Evolutionary conservation across 148 eudicot species (phyloP).

Genomic region (Diospyros lotus): DNA sequence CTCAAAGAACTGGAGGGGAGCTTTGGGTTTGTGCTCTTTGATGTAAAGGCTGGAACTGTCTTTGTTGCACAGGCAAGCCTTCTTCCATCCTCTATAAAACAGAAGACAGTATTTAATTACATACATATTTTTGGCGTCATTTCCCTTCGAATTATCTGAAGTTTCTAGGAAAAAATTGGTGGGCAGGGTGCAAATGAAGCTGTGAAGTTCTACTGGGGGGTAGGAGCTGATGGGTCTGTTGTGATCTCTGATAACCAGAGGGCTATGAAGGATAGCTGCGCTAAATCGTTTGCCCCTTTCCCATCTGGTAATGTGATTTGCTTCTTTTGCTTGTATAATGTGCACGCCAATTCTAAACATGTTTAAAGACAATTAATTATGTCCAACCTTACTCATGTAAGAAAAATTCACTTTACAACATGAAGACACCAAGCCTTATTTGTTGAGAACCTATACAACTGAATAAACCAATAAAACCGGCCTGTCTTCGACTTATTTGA

Average conservation of each 20-base stretch:
- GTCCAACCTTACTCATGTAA: too few species aligned
- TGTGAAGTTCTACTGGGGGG: constrained; percentile 74
- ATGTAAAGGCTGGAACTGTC: constrained; percentile 57
- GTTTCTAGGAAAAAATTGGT: not conserved
- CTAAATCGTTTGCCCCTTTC: constrained; percentile 87
- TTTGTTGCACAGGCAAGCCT: constrained; percentile 67
- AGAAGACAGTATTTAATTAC: too few species aligned
- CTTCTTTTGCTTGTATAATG: not conserved
- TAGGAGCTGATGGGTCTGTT: constrained; percentile 77
- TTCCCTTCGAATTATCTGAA: not conserved
- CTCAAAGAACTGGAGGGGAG: constrained; percentile 81
- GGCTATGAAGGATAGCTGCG: constrained; percentile 71
- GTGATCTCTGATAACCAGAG: constrained; percentile 62
- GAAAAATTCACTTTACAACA: too few species aligned
- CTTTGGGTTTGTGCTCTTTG: constrained; percentile 82
- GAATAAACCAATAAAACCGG: too few species aligned
- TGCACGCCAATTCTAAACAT: too few species aligned
- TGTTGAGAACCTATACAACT: too few species aligned
- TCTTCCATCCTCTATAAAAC: not conserved
- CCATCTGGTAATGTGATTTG: constrained; percentile 50
- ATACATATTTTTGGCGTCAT: not conserved
- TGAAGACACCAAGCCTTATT: too few species aligned
- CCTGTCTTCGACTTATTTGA: too few species aligned
- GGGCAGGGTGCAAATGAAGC: constrained; percentile 56
- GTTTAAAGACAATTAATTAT: too few species aligned